Percentiles rank a stretch among this genome's conserved stretches.
Conservation (phyloP, 2,329 filamentous ascomycete genomes). For the Metarhizium anisopliae region DNA sequence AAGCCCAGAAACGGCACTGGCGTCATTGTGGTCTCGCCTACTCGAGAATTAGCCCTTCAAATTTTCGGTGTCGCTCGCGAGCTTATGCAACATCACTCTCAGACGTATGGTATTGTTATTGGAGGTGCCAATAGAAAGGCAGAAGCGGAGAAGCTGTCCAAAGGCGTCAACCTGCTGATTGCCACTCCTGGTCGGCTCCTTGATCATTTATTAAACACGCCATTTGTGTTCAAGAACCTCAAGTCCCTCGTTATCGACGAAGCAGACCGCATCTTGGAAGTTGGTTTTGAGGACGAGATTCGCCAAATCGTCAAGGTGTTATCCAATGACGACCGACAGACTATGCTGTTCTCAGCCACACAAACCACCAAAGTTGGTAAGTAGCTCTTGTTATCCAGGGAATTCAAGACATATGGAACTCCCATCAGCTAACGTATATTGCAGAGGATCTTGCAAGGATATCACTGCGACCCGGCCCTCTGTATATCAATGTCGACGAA, state of each 20-base stretch:
- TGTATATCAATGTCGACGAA: conserved; percentile 97
- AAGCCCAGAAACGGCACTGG: conserved; percentile 92
- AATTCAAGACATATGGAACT: neutral
- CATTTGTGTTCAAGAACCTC: conserved; percentile 86
- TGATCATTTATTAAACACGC: conserved; percentile 90
- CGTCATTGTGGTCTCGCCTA: conserved; percentile 87
- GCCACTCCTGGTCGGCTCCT: conserved; percentile 88
- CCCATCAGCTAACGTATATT: neutral
- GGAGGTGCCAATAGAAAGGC: conserved; percentile 86
- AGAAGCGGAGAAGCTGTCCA: conserved; percentile 87
- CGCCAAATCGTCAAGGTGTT: conserved; percentile 91
- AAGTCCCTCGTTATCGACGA: conserved; percentile 92
- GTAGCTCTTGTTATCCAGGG: conserved; percentile 5
- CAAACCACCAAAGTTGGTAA: conserved; percentile 84
- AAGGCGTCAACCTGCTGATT: conserved; percentile 91
- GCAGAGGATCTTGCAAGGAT: conserved; percentile 85
- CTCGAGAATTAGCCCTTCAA: conserved; percentile 86
- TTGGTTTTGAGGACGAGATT: conserved; percentile 99
- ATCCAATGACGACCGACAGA: conserved; percentile 78
- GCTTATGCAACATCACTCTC: conserved; percentile 88
- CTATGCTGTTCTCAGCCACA: conserved; percentile 97
- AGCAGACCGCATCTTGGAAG: conserved; percentile 91
- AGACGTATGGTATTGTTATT: conserved; percentile 90
- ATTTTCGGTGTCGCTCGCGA: conserved; percentile 94
- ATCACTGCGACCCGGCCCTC: conserved; percentile 78